Evolutionary conservation across 1,139 yeast genomes (phyloP).

Genomic region (Kurtzmaniella quercitrusa): DNA sequence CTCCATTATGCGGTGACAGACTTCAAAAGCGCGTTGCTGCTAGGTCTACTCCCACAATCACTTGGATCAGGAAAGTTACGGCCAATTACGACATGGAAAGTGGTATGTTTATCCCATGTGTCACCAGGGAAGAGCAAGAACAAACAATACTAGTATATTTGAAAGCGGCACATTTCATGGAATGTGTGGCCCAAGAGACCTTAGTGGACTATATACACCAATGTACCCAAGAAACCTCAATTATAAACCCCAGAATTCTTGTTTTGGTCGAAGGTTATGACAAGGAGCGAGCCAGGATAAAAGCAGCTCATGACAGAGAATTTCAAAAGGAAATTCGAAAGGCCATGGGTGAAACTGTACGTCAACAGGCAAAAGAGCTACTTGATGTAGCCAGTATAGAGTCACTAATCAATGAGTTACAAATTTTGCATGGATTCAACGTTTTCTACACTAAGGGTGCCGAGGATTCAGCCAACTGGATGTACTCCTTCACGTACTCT

Average conservation of each 20-base stretch:
- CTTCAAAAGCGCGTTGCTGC: conserved; percentile 10
- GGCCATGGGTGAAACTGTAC: conserved; percentile 11
- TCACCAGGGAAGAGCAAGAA: conserved; percentile 37
- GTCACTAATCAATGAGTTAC: conserved; percentile 22
- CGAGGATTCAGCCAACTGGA: conserved; percentile 51
- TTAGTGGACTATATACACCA: conserved; percentile 14
- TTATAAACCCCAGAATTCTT: conserved; percentile 25
- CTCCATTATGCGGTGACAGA: conserved; percentile 13
- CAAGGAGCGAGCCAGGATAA: conserved; percentile 39
- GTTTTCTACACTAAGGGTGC: conserved; percentile 44
- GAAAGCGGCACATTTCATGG: conserved; percentile 42
- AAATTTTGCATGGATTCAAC: conserved; percentile 34
- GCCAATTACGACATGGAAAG: conserved; percentile 40
- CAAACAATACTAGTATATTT: conserved; percentile 40
- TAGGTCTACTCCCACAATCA: conserved; percentile 24
- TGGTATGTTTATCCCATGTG: conserved; percentile 55
- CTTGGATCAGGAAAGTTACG: conserved; percentile 32
- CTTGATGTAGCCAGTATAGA: conserved; percentile 16
- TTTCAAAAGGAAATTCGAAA: conserved; percentile 17
- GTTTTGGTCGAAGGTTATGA: conserved; percentile 50
- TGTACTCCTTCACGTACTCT: conserved; percentile 54
- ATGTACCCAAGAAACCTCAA: conserved; percentile 13
- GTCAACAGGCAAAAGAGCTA: conserved; percentile 1
- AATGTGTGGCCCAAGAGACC: conserved; percentile 24
- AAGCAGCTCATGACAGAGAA: conserved; percentile 40